phyloP scores from a whole-genome alignment of 768 basidiomycete genomes.

The Sporobolomyces phaffii region DNA sequence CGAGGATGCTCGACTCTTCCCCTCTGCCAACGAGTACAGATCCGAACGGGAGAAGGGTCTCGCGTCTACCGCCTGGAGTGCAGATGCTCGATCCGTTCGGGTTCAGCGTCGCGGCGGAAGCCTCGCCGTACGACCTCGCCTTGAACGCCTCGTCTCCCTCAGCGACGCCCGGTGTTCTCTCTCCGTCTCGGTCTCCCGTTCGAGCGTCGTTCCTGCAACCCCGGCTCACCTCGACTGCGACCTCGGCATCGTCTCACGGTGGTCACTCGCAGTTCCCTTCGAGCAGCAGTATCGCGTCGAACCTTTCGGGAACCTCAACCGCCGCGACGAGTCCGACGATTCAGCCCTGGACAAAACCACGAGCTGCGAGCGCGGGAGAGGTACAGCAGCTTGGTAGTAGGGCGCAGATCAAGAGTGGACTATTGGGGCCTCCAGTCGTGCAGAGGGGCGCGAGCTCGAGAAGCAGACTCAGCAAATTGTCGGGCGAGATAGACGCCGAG shows the following conservation, averaged over 20 bases:
- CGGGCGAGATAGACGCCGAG: conserved; percentile 32
- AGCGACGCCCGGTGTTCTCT: not conserved
- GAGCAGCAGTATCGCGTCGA: conserved; percentile 6
- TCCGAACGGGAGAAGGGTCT: conserved; percentile 4
- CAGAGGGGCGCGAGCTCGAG: not conserved
- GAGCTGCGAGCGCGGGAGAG: conserved; percentile 16
- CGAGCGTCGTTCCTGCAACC: conserved; percentile 8
- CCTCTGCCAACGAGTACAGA: conserved; percentile 2
- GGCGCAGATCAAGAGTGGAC: conserved; percentile 20
- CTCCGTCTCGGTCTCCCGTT: not conserved
- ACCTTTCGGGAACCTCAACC: not conserved
- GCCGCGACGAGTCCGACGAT: not conserved
- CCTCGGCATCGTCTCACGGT: not conserved
- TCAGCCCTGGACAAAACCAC: conserved; percentile 24
- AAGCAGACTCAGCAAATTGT: conserved; percentile 29
- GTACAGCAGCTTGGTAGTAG: not conserved
- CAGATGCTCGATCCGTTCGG: conserved; percentile 35
- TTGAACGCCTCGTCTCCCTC: conserved; percentile 2
- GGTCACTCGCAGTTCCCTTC: conserved; percentile 4
- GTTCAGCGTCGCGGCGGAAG: conserved; percentile 21
- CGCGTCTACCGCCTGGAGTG: conserved; percentile 34
- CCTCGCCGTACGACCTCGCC: conserved; percentile 29
- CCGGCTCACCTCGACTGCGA: not conserved
- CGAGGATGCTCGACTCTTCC: conserved; percentile 25
- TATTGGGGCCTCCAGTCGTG: not conserved